Conservation (phyloP, 148 eudicot genomes). For the Beta vulgaris region DNA sequence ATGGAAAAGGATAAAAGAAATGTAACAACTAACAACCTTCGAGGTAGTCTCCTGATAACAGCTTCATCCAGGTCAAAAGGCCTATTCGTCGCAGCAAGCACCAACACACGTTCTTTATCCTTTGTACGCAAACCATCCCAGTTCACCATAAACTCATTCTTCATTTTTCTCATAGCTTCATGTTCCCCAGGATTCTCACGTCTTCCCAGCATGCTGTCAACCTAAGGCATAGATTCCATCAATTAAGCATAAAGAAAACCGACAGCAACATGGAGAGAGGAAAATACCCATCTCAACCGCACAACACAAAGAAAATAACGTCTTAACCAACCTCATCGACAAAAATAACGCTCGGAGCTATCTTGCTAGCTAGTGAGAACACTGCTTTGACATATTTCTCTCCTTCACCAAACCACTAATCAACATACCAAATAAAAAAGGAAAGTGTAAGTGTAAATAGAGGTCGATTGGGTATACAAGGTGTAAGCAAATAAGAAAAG, state of each 20-base stretch:
- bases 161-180: slow-evolving; percentile 99
- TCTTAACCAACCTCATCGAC: slow-evolving; percentile 81
- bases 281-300: neutral
- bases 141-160: slow-evolving; percentile 95
- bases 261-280: neutral
- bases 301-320: neutral
- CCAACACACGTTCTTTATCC: slow-evolving; percentile 89
- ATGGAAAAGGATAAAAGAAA: neutral
- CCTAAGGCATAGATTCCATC: slow-evolving; percentile 34
- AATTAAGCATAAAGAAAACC: neutral
- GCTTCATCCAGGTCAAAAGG: slow-evolving; percentile 99
- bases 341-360: slow-evolving; percentile 90
- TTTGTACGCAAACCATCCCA: slow-evolving; percentile 97
- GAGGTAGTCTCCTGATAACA: slow-evolving; percentile 89
- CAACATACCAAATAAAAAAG: slow-evolving; percentile 17
- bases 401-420: slow-evolving; percentile 99
- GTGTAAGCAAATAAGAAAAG: neutral
- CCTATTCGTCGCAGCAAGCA: slow-evolving; percentile 92
- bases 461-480: slow-evolving; percentile 1
- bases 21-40: slow-evolving; percentile 71
- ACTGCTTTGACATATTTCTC: slow-evolving; percentile 98
- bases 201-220: slow-evolving; percentile 97
- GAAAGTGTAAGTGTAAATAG: neutral
- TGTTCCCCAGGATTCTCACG: slow-evolving; percentile 97
- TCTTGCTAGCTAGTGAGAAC: slow-evolving; percentile 89